These are phyloP conservation scores for Globisporangium parvum DNA, from an alignment of 352 stramenopile genomes.

Conservation along the genomic window DNA sequence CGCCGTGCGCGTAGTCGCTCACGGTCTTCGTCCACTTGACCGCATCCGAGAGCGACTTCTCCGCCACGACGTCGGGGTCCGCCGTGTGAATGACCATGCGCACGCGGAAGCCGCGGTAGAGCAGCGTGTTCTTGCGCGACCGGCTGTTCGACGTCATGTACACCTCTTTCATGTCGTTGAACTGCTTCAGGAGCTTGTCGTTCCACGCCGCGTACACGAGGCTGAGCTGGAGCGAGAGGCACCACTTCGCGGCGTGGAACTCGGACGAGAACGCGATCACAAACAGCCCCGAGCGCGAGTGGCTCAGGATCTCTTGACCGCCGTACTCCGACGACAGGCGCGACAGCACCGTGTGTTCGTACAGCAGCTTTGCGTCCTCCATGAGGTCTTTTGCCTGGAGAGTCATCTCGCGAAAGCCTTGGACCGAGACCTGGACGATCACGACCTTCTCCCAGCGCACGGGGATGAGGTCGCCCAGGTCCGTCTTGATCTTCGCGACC, in stretches of 20 bases:
- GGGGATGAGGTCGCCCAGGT: conserved; percentile 63
- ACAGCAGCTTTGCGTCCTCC: conserved; percentile 82
- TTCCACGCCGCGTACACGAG: conserved; percentile 85
- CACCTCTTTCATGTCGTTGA: conserved; percentile 77
- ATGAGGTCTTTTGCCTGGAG: conserved; percentile 73
- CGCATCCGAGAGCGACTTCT: conserved; percentile 62
- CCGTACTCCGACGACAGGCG: conserved; percentile 79
- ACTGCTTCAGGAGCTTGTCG: conserved; percentile 80
- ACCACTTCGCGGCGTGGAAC: conserved; percentile 86
- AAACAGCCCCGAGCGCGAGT: conserved; percentile 69
- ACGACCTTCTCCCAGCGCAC: conserved; percentile 81
- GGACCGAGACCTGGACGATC: conserved; percentile 79
- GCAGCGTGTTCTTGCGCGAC: conserved; percentile 68
- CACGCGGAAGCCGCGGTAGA: conserved; percentile 82
- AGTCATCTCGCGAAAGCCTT: conserved; percentile 78
- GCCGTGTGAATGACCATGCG: conserved; percentile 84
- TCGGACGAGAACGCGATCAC: conserved; percentile 82
- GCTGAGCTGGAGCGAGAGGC: conserved; percentile 76
- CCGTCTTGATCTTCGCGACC: conserved; percentile 71
- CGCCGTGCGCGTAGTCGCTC: conserved; percentile 75
- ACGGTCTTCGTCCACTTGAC: conserved; percentile 85
- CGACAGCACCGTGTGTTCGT: conserved; percentile 83
- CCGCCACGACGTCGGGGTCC: conserved; percentile 38
- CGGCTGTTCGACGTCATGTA: conserved; percentile 45
- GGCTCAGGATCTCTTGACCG: conserved; percentile 74